Base-by-base conservation (phyloP, 176 grass and related monocot genomes). In the Bromus sterilis region DNA sequence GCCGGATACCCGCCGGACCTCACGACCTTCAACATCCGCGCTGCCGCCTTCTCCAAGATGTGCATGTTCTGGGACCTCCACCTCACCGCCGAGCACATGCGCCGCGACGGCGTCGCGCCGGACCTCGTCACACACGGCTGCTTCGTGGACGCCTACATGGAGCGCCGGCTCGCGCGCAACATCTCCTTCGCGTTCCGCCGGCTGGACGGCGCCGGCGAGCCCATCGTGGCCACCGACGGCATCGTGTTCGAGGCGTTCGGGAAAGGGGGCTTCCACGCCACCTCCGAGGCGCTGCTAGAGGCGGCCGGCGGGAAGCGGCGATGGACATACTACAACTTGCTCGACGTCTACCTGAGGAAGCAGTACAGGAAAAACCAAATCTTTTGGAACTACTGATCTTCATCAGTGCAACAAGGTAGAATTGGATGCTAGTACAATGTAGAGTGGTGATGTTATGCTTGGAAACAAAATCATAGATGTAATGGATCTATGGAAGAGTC, bases 51-150 rank as follows among this genome's bases (percentile, higher is more conserved):
- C 85, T 94, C 89, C 44, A 94, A 89, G 88, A 97, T 94, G 94
- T 88, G 91, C 62, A 94, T 97, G 89, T 94, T 97, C 88, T 97
- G 91, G 94, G 94, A 97, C 80, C 90, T 97, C 85, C 89, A 97
- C 85, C 79, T 97, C 82, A 92, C 66, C 66, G 82, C 93, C 42
- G 83, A 94, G 6, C 91, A 97, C 83, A 97, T 97, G 94, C 84
- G 80, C 78, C 83, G 80, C 77, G 87, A 97, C 67, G 66, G 76
- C 73, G 77, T 97, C 32, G 14, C 39, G 51, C 89, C 91, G 10
- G 94, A 97, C 79, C 83, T 97, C 82, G 85, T 97, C 66, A 97
- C 89, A 12, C 91, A 89, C 75, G 91, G 91, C 13, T 94, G 89
- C 77, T 86, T 97, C 73, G 85, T 97, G 3, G 91, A 97, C 77